Conservation (phyloP, 176 grass and related monocot genomes). For the Themeda triandra region DNA sequence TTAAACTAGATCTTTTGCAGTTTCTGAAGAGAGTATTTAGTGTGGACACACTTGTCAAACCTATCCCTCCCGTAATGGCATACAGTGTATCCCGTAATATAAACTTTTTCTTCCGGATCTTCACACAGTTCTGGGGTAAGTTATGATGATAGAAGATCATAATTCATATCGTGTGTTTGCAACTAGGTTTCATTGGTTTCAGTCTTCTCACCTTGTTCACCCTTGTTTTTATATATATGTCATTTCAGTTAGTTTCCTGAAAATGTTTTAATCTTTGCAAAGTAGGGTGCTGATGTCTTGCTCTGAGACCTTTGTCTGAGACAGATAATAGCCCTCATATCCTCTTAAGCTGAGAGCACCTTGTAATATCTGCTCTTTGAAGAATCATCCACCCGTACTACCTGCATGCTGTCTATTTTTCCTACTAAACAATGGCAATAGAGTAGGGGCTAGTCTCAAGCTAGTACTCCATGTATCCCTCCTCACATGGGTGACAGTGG, state of each 20-base stretch:
- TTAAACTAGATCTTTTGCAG: conserved; percentile 47
- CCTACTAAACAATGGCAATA: background rate
- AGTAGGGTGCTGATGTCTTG: background rate
- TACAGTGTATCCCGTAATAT: conserved; percentile 85
- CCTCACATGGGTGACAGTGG: background rate
- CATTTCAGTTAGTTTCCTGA: background rate
- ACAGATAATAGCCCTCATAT: conserved; percentile 3
- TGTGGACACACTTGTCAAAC: conserved; percentile 91
- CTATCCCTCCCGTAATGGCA: conserved; percentile 91
- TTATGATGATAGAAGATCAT: conserved; percentile 23
- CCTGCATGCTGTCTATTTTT: background rate
- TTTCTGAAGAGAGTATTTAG: conserved; percentile 84
- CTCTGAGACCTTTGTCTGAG: background rate
- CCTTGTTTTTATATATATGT: background rate
- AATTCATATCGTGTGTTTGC: conserved; percentile 17
- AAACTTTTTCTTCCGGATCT: conserved; percentile 84
- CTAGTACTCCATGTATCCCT: background rate
- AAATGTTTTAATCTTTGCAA: background rate
- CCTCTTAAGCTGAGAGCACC: background rate
- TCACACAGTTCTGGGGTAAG: conserved; percentile 98
- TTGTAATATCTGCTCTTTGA: background rate
- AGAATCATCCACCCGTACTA: background rate
- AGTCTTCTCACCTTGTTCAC: background rate
- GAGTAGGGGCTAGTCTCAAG: background rate
- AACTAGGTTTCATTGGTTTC: background rate